Conservation (phyloP, 2,329 filamentous ascomycete genomes). For the Neonectria sp. region DNA sequence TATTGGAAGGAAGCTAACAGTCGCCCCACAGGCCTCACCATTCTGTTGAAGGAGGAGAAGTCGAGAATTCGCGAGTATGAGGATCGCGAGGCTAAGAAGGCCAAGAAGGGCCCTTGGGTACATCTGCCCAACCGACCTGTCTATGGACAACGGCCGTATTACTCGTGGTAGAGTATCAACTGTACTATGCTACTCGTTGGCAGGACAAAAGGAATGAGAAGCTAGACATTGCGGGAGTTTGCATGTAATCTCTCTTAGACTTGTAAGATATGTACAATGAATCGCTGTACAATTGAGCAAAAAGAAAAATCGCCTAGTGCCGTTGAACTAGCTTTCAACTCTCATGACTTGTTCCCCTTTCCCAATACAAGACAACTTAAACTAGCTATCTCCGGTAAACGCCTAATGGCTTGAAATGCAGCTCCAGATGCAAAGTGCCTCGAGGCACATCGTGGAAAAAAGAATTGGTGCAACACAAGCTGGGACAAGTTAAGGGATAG, state of each 20-base stretch:
- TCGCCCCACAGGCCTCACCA: constrained; percentile 72
- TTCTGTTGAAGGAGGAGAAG: constrained; percentile 94
- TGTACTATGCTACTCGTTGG: constrained; percentile 8
- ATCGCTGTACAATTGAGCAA: constrained; percentile 46
- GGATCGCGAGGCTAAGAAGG: constrained; percentile 83
- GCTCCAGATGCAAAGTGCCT: neutral
- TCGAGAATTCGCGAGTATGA: constrained; percentile 86
- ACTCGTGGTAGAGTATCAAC: constrained; percentile 80
- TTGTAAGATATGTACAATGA: constrained; percentile 57
- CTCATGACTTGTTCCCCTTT: neutral
- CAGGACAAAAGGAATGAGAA: constrained; percentile 21
- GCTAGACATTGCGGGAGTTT: constrained; percentile 17
- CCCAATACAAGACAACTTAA: neutral
- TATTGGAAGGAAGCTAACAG: constrained; percentile 35
- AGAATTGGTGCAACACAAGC: neutral
- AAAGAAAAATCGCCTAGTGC: constrained; percentile 15
- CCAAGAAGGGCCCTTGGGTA: constrained; percentile 85
- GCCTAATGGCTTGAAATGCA: neutral
- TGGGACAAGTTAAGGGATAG: neutral
- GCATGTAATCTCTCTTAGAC: constrained; percentile 43
- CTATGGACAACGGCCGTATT: constrained; percentile 88
- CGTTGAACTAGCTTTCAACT: constrained; percentile 14
- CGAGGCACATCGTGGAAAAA: neutral
- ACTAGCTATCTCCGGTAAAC: neutral
- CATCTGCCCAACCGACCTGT: constrained; percentile 90